These are phyloP conservation scores for Nemania bipapillata DNA, from an alignment of 2,329 filamentous ascomycete genomes.

Conservation along the genomic window DNA sequence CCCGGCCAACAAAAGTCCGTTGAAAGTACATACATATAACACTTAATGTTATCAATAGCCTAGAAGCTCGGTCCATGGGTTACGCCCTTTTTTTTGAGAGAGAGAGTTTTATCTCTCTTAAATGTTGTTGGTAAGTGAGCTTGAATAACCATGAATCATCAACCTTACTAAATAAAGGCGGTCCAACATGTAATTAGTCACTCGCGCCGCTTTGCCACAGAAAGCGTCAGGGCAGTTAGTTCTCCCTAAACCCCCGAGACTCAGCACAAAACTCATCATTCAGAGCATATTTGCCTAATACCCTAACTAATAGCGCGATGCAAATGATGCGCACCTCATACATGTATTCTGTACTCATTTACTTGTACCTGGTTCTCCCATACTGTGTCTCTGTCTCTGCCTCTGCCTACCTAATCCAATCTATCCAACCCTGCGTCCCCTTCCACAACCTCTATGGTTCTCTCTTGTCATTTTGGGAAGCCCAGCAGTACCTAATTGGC, in stretches of 20 bases:
- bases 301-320: neutral
- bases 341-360: too few relatives aligned
- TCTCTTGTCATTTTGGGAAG: constrained; percentile 28
- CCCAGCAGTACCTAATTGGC: constrained; percentile 22
- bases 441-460: neutral
- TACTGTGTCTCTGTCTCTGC: neutral
- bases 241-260: neutral
- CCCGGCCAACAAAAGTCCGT: neutral
- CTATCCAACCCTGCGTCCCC: neutral
- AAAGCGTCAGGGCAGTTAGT: neutral
- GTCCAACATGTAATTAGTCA: neutral
- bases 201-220: neutral
- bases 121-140: neutral
- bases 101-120: too few relatives aligned
- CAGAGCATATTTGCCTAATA: neutral
- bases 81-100: neutral
- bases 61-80: neutral
- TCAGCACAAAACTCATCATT: constrained; percentile 1
- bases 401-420: neutral
- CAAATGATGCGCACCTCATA: neutral
- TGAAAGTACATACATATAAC: neutral
- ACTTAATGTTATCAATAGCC: neutral
- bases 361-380: neutral
- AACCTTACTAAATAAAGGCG: neutral
- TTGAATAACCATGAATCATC: neutral